These are phyloP conservation scores for Solanum verrucosum DNA, from an alignment of 257 asterid genomes.

Conservation along the genomic window DNA sequence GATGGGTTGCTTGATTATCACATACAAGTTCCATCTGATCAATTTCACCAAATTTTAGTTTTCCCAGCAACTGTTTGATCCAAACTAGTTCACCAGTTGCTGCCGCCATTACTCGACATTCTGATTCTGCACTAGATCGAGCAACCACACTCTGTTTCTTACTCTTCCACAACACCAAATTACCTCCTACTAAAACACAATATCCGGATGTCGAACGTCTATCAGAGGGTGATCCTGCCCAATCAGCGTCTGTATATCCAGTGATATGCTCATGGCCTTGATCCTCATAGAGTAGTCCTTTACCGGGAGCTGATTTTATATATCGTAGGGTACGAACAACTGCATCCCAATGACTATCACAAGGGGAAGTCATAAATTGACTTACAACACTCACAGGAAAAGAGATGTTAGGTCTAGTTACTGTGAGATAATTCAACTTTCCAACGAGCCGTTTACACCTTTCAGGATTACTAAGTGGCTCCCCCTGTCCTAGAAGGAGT, in stretches of 20 bases:
- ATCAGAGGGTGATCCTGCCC: background rate
- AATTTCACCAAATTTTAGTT: background rate
- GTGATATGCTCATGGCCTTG: background rate
- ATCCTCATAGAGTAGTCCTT: background rate
- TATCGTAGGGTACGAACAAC: background rate
- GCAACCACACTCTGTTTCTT: background rate
- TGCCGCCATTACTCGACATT: background rate
- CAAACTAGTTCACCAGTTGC: background rate
- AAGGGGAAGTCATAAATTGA: background rate
- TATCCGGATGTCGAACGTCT: background rate
- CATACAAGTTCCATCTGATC: background rate
- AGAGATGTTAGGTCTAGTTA: background rate
- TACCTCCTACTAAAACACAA: background rate
- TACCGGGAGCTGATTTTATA: background rate
- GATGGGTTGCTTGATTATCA: background rate
- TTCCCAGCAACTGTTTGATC: background rate
- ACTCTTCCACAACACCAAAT: background rate
- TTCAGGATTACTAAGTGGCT: background rate
- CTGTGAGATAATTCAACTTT: background rate
- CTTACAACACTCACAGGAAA: background rate
- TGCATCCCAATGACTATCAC: background rate
- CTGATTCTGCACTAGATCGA: background rate
- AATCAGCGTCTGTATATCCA: background rate
- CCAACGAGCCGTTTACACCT: background rate
- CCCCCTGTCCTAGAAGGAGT: background rate